A percentile compares a stretch with the other conserved stretches of the same genome.
phyloP scores from a whole-genome alignment of 1,284 basidiomycete species.

The Singerocomus inundabilis region DNA sequence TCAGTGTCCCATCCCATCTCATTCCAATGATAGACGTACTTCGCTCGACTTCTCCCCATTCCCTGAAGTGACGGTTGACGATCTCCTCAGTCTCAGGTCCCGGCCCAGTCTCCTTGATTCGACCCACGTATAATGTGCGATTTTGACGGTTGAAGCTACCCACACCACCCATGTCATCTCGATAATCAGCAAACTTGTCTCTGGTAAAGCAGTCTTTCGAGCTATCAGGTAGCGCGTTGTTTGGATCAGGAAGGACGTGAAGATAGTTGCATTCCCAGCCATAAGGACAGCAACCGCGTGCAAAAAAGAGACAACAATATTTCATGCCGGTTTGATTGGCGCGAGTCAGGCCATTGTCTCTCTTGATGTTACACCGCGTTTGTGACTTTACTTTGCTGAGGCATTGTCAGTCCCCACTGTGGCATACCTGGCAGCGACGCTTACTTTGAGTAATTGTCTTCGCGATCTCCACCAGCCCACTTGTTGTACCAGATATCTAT shows the following conservation, averaged over 20 bases:
- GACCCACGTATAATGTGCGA: slow-evolving; percentile 91
- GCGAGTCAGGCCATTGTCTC: slow-evolving; percentile 90
- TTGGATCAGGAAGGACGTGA: slow-evolving; percentile 80
- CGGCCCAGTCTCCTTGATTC: slow-evolving; percentile 88
- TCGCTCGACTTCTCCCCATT: slow-evolving; percentile 95
- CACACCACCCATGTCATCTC: slow-evolving; percentile 99
- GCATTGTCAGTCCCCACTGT: slow-evolving; percentile 2
- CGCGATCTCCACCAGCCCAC: slow-evolving; percentile 94
- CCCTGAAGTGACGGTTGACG: slow-evolving; percentile 88
- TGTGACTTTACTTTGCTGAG: slow-evolving; percentile 90
- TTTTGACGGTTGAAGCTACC: slow-evolving; percentile 95
- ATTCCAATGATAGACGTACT: slow-evolving; percentile 54
- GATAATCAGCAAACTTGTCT: slow-evolving; percentile 96
- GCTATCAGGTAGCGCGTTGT: slow-evolving; percentile 75
- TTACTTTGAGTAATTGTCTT: slow-evolving; percentile 90
- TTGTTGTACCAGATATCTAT: slow-evolving; percentile 99
- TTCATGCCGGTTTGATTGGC: slow-evolving; percentile 89
- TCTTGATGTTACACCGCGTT: slow-evolving; percentile 86
- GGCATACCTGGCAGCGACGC: slow-evolving; percentile 29
- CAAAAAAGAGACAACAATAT: slow-evolving; percentile 95
- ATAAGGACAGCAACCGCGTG: slow-evolving; percentile 95
- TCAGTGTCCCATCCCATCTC: slow-evolving; percentile 7
- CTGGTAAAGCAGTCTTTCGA: slow-evolving; percentile 97
- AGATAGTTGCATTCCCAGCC: slow-evolving; percentile 97
- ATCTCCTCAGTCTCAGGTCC: slow-evolving; percentile 90